A percentile compares a stretch with the other conserved stretches of the same genome.
Conservation (phyloP, 495 filamentous ascomycete species). For the Penicillium angulare region DNA sequence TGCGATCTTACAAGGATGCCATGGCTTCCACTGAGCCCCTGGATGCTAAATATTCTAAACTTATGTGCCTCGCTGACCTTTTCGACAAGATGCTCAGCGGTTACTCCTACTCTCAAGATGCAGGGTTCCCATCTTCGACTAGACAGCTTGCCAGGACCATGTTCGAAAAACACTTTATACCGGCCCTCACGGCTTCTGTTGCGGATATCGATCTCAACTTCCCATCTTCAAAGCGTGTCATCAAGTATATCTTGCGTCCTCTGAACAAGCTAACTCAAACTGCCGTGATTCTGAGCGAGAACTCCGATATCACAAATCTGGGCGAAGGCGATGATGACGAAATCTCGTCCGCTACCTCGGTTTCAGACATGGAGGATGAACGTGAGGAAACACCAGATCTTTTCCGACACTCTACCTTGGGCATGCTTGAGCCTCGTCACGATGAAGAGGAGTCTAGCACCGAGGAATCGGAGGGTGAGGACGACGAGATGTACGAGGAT, state of each 20-base stretch:
- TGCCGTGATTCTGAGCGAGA: slow-evolving; percentile 79
- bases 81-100: slow-evolving; percentile 90
- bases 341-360: slow-evolving; percentile 83
- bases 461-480: slow-evolving; percentile 65
- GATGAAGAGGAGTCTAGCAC: slow-evolving; percentile 72
- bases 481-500: slow-evolving; percentile 83
- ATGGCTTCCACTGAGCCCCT: slow-evolving; percentile 72
- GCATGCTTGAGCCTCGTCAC: slow-evolving; percentile 85
- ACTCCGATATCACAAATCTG: slow-evolving; percentile 65
- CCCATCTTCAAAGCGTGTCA: slow-evolving; percentile 84
- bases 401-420: slow-evolving; percentile 92
- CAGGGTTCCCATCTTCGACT: slow-evolving; percentile 45
- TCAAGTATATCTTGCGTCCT: slow-evolving; percentile 93
- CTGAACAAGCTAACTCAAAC: slow-evolving; percentile 83
- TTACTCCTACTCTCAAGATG: slow-evolving; percentile 58
- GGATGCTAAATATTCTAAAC: slow-evolving; percentile 82
- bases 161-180: slow-evolving; percentile 96
- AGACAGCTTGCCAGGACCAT: slow-evolving; percentile 87
- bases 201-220: slow-evolving; percentile 96
- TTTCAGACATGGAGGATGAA: slow-evolving; percentile 82
- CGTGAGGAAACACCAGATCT: slow-evolving; percentile 97
- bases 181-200: slow-evolving; percentile 83
- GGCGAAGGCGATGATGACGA: slow-evolving; percentile 81
- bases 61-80: slow-evolving; percentile 82
- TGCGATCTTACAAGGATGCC: slow-evolving; percentile 91